Evolutionary conservation across 2,329 filamentous ascomycete species (phyloP).

Genomic region (Trichoderma pleuroti): DNA sequence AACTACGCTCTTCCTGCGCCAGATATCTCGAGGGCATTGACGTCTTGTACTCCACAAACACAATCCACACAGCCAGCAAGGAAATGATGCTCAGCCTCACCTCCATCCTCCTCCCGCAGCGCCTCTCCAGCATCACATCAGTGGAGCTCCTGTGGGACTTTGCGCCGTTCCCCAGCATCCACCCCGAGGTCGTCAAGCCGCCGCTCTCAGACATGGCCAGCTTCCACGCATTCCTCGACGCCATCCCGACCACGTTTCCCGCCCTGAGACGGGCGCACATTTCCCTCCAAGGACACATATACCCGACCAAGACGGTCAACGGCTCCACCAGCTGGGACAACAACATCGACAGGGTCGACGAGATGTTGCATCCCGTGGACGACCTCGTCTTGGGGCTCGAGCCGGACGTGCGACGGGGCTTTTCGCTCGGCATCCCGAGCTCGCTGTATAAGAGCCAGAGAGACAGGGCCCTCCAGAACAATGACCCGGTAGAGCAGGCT

Average conservation of each 20-base stretch:
- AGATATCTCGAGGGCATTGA: conserved; percentile 31
- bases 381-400: conserved; percentile 24
- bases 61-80: conserved; percentile 25
- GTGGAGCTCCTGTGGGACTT: conserved; percentile 29
- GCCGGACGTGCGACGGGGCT: conserved; percentile 19
- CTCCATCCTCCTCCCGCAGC: conserved; percentile 24
- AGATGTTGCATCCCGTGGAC: conserved; percentile 21
- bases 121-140: conserved; percentile 24
- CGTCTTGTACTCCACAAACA: conserved; percentile 32
- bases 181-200: neutral
- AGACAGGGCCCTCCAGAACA: conserved; percentile 17
- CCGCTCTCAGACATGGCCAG: conserved; percentile 12
- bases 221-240: conserved; percentile 23
- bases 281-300: conserved; percentile 20
- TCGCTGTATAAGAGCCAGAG: conserved; percentile 23
- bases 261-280: conserved; percentile 21
- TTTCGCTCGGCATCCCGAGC: conserved; percentile 26
- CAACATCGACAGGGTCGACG: neutral
- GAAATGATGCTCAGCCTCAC: conserved; percentile 22
- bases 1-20: neutral
- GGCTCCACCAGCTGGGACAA: neutral
- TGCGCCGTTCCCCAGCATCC: conserved; percentile 17
- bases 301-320: conserved; percentile 8
- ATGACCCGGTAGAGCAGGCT: conserved; percentile 21
- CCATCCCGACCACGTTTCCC: conserved; percentile 21